Evolutionary conservation across 2,329 filamentous ascomycete species (phyloP), one percentile per base, ranked within the genome.

Genomic region (Bertia moriformis): DNA sequence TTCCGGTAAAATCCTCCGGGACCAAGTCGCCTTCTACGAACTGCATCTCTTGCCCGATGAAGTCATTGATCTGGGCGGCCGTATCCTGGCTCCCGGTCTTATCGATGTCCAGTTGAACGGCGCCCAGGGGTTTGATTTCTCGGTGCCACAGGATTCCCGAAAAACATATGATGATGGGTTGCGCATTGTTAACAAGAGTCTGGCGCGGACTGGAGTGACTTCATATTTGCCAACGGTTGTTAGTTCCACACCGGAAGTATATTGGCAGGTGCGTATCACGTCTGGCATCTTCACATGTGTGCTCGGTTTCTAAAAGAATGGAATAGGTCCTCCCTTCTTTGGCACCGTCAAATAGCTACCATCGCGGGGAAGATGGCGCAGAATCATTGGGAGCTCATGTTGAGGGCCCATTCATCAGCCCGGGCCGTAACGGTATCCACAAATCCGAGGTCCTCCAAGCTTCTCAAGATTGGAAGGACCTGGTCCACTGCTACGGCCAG

Each of bases 101-200:
- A 91, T 95, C 49, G 88, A 95, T 47, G 81, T 82, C 39, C 88
- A 95, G 58, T 76, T 95, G 48, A 95, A 95, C 51, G 88, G 88
- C 37, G 87, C 83, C 7, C 89, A 87, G 51, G 87, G 87, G 41
- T 93, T 94, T 65, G 89, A 94, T 63, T 94, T 93, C 57, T 91
- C 85, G 3, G 75, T 77, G 1, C 66, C 86, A 7, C 74, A 83
- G n/a, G 68, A 78, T 14, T 73, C 81, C 49, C 74, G 71, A 58
- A 60, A 66, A 19, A 66, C 71, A 39, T 94, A 93, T 50, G 71
- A 73, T 42, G 80, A 84, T 55, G 77, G 74, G n/a, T 62, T 94
- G 38, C 67, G 66, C 45, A 66, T 75, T 41, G 67, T 89, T 43
- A 91, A 91, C 58, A 73, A 66, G 46, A 67, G 71, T 19, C 66